phyloP scores from a whole-genome alignment of 2,329 filamentous ascomycete species.

The Colletotrichum gloeosporioides region DNA sequence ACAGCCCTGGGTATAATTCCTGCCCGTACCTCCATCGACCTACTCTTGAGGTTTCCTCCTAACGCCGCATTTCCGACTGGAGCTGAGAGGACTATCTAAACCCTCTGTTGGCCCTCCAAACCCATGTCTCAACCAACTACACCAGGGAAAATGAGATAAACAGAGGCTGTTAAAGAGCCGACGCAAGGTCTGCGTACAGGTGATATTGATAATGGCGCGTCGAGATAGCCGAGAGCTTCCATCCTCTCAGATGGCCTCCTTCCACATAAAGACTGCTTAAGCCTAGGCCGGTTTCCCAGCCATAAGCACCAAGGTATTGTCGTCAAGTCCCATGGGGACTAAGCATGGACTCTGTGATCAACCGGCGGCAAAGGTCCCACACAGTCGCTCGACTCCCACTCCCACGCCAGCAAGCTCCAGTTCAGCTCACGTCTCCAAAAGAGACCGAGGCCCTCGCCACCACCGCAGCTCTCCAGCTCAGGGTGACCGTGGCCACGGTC shows the following conservation, averaged over 20 bases:
- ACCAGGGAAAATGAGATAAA: neutral
- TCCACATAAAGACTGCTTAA: slow-evolving; percentile 18
- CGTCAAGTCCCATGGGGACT: slow-evolving; percentile 26
- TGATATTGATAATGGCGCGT: slow-evolving; percentile 6
- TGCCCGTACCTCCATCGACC: neutral
- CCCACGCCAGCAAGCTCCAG: slow-evolving; percentile 85
- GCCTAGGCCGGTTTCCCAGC: slow-evolving; percentile 14
- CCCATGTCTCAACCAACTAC: slow-evolving; percentile 7
- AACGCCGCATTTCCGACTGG: slow-evolving; percentile 29
- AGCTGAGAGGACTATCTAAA: slow-evolving; percentile 57
- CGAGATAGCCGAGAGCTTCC: neutral
- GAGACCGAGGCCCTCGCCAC: slow-evolving; percentile 67
- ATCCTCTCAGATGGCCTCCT: neutral
- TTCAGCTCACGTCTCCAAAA: slow-evolving; percentile 82
- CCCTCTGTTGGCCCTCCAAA: slow-evolving; percentile 46
- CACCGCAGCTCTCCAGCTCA: slow-evolving; percentile 41
- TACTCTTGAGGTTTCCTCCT: slow-evolving; percentile 14
- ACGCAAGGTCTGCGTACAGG: neutral
- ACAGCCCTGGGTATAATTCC: slow-evolving; percentile 18
- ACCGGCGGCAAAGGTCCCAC: slow-evolving; percentile 42
- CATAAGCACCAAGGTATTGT: slow-evolving; percentile 20
- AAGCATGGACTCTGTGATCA: slow-evolving; percentile 55
- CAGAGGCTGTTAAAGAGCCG: neutral
- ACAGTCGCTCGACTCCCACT: slow-evolving; percentile 62
- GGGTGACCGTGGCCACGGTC: slow-evolving; percentile 58